These are phyloP conservation scores for Lentinula boryana DNA, from an alignment of 768 basidiomycete species.

Conservation along the genomic window DNA sequence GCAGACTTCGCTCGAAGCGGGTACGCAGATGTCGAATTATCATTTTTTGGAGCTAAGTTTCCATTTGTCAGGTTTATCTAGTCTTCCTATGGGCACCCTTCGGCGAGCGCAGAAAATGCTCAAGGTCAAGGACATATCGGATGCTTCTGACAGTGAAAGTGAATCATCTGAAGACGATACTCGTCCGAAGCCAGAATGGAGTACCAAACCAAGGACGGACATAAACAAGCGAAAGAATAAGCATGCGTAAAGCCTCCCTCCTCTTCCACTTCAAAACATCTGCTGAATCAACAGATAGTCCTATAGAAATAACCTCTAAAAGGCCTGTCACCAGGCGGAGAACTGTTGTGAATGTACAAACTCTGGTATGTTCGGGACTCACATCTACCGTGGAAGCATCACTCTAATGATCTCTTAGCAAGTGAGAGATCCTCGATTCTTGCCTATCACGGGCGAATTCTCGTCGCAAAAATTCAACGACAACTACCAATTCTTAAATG, in stretches of 20 bases:
- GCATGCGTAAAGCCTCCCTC: constrained; percentile 68
- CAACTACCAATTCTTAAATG: constrained; percentile 72
- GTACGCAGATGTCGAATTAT: not conserved
- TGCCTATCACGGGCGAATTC: constrained; percentile 64
- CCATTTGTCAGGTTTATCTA: constrained; percentile 42
- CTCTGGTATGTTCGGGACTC: constrained; percentile 40
- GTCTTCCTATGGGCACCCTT: constrained; percentile 58
- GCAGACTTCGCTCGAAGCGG: constrained; percentile 11
- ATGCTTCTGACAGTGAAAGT: constrained; percentile 11
- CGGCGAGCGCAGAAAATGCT: constrained; percentile 60
- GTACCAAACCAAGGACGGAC: constrained; percentile 34
- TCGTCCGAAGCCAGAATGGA: constrained; percentile 36
- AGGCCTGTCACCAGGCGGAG: constrained; percentile 72
- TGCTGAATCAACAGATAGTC: constrained; percentile 37
- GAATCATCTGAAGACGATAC: constrained; percentile 20
- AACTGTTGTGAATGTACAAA: constrained; percentile 60
- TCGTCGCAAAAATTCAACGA: constrained; percentile 57
- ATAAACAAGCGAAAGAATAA: constrained; percentile 66
- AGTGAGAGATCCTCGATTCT: constrained; percentile 83
- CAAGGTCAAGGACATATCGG: constrained; percentile 31
- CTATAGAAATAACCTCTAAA: constrained; percentile 79
- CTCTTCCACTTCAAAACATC: constrained; percentile 4
- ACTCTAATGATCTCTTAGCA: constrained; percentile 37
- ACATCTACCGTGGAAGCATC: not conserved
- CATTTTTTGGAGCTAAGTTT: not conserved